Evolutionary conservation across 164 flowering plant species (phyloP), one percentile per base, ranked within the genome.

Genomic region (Berberis thunbergii): DNA sequence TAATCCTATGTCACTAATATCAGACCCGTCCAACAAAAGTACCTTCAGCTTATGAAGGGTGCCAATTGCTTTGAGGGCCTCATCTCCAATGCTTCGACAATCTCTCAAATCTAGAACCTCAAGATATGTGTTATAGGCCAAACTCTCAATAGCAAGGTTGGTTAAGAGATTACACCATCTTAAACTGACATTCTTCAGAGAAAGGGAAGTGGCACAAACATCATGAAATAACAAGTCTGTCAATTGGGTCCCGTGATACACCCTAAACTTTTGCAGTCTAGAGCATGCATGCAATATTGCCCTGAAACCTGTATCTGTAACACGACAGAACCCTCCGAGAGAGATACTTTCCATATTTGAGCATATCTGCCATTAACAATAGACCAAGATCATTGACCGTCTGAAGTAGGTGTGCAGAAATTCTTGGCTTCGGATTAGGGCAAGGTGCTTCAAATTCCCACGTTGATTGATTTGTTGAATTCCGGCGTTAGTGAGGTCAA

Each of bases 241-340:
- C 50, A 94, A 62, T 38, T 83, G 85, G 60, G 78, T 76, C 49
- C 97, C 97, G 63, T 83, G 76, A 41, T 74, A 81, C 53, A 94
- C 80, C 71, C 72, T 87, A 41, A 94, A 81, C 81, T 80, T 89
- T 70, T 72, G 76, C 45, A 94, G 72, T 61, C 69, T 82, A 4
- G 89, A 66, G 81, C 94, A 94, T 2, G 97, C 80, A 72, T 91
- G 97, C 74, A 94, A 67, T 67, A 94, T 77, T 44, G 97, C 86
- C 71, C 83, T 83, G 73, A 87, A 87, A 48, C 97, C 99, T 2
- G 97, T 72, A 76, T 94, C 99, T 4, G 97, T 91, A 44, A 94
- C 96, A 54, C 86, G 95, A 59, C 87, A 88, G 72, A 94, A 94
- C 58, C 99, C 97, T 63, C 91, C 97, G 59, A 94, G 95, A 75